Base-by-base conservation (phyloP, 176 grass and related monocot genomes). In the Oryza punctata region DNA sequence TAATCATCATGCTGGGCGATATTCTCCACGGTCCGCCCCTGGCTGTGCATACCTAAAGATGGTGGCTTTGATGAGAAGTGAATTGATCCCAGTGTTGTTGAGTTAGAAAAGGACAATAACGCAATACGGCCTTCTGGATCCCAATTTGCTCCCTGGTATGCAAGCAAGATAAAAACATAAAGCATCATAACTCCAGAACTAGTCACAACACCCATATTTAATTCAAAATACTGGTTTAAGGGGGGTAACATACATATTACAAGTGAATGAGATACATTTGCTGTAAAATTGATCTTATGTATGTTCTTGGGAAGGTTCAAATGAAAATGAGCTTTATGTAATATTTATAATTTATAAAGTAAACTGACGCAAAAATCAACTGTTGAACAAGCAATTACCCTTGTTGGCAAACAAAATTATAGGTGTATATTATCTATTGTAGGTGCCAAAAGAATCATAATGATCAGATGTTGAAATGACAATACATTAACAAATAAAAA, bases 51-150 rank as follows among this genome's bases (percentile, higher is more conserved):
- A 98, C 96, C 93, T 82, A 98, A 75, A 45, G 92, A 90, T 88
- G 93, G 96, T 76, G 96, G 89, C 79, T 82, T 95, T 73, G 96
- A 90, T 86, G 93, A 81, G 81, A 98, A 93, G 76, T 98, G 92
- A 90, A 98, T 65, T 85, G 93, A 95, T 81, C 89, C 96, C 47
- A 98, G 75, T 76, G 88, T 98, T 12, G 82, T 90, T 15, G 96
- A 98, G 52, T 91, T 86, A 75, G 93, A 95, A 85, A 98, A 98
- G 23, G 93, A 93, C 60, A 98, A 85, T 47, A 98, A 70, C 74
- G 88, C 90, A 74, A 85, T 82, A 82, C 35, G 93, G 7, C 93
- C 96, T 90, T 98, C 91, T 64, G 96, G 96, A 33, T 95, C 93
- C 96, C 96, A 98, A 71, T 89, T 89, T 57, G 82, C 91, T 73